These are phyloP conservation scores for Calonectria crousiana DNA, from an alignment of 2,329 filamentous ascomycete genomes.

Conservation along the genomic window DNA sequence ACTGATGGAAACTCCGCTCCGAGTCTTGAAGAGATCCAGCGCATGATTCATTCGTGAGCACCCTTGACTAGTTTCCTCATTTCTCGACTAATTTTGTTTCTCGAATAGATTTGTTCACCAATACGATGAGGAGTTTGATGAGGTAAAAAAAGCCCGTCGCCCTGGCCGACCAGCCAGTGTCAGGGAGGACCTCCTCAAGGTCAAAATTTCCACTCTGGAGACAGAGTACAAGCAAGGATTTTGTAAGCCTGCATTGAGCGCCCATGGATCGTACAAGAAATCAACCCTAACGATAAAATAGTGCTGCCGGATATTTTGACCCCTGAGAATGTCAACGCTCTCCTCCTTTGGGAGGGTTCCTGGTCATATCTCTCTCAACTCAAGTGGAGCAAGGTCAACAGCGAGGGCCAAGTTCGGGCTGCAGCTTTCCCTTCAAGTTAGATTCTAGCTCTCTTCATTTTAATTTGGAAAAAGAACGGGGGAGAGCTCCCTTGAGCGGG, in stretches of 20 bases:
- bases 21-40: constrained; percentile 68
- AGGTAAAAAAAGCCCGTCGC: constrained; percentile 76
- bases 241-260: constrained; percentile 64
- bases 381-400: constrained; percentile 81
- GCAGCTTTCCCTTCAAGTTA: constrained; percentile 80
- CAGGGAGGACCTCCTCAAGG: constrained; percentile 81
- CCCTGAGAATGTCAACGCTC: constrained; percentile 71
- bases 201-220: constrained; percentile 77
- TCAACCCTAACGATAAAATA: constrained; percentile 46
- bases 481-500: neutral
- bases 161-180: constrained; percentile 83
- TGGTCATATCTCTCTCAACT: constrained; percentile 85
- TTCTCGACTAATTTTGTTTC: neutral
- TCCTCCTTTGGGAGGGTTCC: constrained; percentile 83
- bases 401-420: constrained; percentile 72
- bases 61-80: neutral
- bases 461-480: neutral
- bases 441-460: neutral
- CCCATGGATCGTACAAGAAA: neutral
- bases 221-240: constrained; percentile 89
- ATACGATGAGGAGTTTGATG: constrained; percentile 77
- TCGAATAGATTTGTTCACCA: constrained; percentile 71
- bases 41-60: constrained; percentile 71
- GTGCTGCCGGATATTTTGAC: constrained; percentile 82
- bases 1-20: constrained; percentile 67